Evolutionary conservation across 441 rosid genomes (phyloP).

Genomic region (Sinapis alba): DNA sequence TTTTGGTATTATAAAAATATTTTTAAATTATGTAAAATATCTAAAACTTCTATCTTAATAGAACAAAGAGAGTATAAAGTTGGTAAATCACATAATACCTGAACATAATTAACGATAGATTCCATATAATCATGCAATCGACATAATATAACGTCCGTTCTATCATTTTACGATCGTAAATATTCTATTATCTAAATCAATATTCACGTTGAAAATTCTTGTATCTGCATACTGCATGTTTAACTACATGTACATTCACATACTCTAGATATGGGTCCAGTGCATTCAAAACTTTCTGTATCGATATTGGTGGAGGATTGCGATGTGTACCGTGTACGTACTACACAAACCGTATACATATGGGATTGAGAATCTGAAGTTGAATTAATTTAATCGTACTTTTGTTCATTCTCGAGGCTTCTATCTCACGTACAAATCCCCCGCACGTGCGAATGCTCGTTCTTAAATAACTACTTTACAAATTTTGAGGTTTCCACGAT

Average conservation of each 20-base stretch:
- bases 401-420: constrained; percentile 25
- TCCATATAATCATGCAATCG: background rate
- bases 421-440: constrained; percentile 22
- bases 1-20: too few relatives aligned
- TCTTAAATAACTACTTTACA: background rate
- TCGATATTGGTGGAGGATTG: background rate
- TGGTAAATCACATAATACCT: background rate
- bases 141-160: background rate
- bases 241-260: background rate
- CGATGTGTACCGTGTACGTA: constrained; percentile 15
- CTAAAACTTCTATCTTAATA: too few relatives aligned
- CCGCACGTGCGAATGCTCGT: constrained; percentile 29
- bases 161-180: background rate
- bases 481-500: constrained; percentile 8
- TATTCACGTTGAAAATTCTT: background rate
- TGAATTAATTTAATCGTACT: constrained; percentile 28
- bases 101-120: background rate
- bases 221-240: background rate
- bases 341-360: background rate
- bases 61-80: too few relatives aligned
- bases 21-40: too few relatives aligned
- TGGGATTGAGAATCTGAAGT: constrained; percentile 22
- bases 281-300: background rate
- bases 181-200: background rate
- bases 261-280: constrained; percentile 7